phyloP scores from a whole-genome alignment of 306 rosid genomes.

The Calophaca sinica region DNA sequence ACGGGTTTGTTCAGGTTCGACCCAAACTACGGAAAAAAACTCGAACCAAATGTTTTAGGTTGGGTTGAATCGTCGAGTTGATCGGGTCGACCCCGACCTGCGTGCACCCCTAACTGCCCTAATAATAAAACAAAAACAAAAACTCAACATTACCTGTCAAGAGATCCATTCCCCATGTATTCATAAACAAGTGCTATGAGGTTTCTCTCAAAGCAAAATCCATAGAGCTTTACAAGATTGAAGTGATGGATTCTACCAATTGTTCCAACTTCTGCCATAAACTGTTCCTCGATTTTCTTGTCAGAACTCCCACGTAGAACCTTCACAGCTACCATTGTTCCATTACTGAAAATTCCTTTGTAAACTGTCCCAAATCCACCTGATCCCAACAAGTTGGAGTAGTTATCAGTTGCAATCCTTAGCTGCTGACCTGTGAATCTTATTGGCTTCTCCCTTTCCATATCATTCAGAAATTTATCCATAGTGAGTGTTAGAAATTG shows the following conservation, averaged over 20 bases:
- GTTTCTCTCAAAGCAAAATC: conserved; percentile 56
- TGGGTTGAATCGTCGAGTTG: too few relatives aligned
- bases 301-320: conserved; percentile 45
- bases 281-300: conserved; percentile 53
- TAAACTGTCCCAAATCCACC: conserved; percentile 61
- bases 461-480: conserved; percentile 47
- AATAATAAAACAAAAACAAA: too few relatives aligned
- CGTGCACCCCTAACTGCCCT: too few relatives aligned
- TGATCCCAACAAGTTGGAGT: conserved; percentile 51
- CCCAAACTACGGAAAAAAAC: too few relatives aligned
- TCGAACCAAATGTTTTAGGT: too few relatives aligned
- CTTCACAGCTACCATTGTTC: conserved; percentile 55
- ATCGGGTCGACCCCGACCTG: too few relatives aligned
- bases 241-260: conserved; percentile 55
- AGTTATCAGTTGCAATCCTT: conserved; percentile 53
- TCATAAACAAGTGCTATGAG: conserved; percentile 61
- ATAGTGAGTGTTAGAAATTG: conserved; percentile 40
- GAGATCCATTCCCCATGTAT: conserved; percentile 57
- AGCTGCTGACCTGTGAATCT: conserved; percentile 45
- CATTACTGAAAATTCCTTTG: conserved; percentile 51
- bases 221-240: conserved; percentile 55
- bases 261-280: conserved; percentile 54
- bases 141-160: conserved; percentile 45
- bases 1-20: too few relatives aligned
- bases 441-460: conserved; percentile 58